Conservation (phyloP, 75 land plant genomes). For the Pinus taeda region DNA sequence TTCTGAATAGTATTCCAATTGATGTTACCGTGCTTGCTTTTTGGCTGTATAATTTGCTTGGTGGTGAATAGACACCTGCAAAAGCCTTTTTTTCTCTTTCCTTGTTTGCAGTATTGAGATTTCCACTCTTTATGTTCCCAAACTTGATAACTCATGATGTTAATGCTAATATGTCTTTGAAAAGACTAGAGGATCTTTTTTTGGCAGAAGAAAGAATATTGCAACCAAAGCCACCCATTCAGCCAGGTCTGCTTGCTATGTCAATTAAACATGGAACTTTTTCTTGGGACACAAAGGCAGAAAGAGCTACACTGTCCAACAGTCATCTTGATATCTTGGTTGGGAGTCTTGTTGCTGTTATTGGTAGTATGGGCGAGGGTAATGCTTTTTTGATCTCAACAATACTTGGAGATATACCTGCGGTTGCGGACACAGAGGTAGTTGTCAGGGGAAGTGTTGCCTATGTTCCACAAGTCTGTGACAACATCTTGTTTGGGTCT, state of each 20-base stretch:
- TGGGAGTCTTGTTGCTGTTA: too few species aligned
- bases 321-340: conserved; percentile 49
- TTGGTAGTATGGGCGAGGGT: neutral
- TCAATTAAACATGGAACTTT: conserved; percentile 84
- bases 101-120: conserved; percentile 85
- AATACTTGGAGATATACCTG: conserved; percentile 88
- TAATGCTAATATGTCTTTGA: conserved; percentile 88
- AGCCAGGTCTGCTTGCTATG: conserved; percentile 64
- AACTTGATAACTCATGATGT: conserved; percentile 86
- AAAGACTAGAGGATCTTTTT: conserved; percentile 79
- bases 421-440: conserved; percentile 43
- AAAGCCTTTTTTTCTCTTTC: conserved; percentile 96
- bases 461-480: conserved; percentile 90
- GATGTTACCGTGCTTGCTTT: conserved; percentile 81
- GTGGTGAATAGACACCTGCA: conserved; percentile 85
- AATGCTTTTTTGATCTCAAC: conserved; percentile 49
- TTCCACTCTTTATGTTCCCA: conserved; percentile 92
- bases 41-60: conserved; percentile 77
- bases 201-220: conserved; percentile 73
- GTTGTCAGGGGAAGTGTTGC: conserved; percentile 77
- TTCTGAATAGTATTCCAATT: conserved; percentile 88
- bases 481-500: conserved; percentile 28
- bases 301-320: conserved; percentile 75
- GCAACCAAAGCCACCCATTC: conserved; percentile 77
- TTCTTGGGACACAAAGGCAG: conserved; percentile 85